A percentile compares a stretch with the other conserved stretches of the same genome.
Conservation (phyloP, 495 filamentous ascomycete species). For the Tuber indicum region DNA sequence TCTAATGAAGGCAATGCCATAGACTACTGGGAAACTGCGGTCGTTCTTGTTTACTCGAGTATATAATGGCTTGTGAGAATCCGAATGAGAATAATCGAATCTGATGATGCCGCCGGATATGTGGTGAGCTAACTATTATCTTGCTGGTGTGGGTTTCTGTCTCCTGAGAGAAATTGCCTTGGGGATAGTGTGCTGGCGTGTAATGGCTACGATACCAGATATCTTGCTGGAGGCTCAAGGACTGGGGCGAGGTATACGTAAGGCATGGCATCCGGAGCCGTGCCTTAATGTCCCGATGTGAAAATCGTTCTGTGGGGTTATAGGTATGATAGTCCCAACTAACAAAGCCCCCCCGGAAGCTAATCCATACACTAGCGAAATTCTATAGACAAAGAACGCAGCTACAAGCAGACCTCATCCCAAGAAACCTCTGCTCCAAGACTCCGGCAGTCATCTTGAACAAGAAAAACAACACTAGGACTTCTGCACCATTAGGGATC, state of each 20-base stretch:
- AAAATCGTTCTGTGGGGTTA: slow-evolving; percentile 56
- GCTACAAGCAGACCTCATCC: neutral
- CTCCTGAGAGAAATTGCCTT: neutral
- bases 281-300: slow-evolving; percentile 47
- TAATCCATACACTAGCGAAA: neutral
- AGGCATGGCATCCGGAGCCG: neutral
- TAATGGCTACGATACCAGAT: neutral
- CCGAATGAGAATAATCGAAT: too few species aligned
- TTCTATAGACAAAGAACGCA: slow-evolving; percentile 2
- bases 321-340: slow-evolving; percentile 48
- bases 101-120: too few species aligned
- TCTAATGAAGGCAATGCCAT: too few species aligned
- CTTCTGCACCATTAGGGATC: neutral
- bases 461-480: neutral
- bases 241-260: neutral
- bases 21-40: too few species aligned
- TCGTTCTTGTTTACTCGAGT: too few species aligned
- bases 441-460: neutral
- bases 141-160: slow-evolving; percentile 3
- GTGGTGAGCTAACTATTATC: slow-evolving; percentile 8
- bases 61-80: too few species aligned
- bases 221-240: neutral
- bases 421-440: neutral
- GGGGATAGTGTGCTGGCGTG: neutral
- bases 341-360: neutral